These are phyloP conservation scores for Salix purpurea DNA, from an alignment of 345 rosid species.

Conservation along the genomic window DNA sequence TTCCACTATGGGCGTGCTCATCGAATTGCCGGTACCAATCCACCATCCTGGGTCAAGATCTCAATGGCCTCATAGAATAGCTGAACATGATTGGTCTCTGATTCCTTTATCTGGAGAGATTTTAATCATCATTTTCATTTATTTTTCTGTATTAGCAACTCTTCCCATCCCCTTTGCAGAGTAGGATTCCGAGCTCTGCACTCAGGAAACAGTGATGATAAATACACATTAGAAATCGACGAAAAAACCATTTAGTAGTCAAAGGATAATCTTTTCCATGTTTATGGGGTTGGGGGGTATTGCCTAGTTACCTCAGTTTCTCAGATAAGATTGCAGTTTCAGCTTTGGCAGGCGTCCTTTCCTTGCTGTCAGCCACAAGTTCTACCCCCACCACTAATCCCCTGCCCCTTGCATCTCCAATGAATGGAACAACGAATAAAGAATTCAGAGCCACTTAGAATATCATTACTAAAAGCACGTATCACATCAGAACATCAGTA, in stretches of 20 bases:
- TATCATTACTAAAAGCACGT: not conserved
- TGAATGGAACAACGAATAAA: slow-evolving; percentile 41
- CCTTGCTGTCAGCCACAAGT: slow-evolving; percentile 70
- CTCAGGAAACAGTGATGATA: not conserved
- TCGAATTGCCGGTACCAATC: not conserved
- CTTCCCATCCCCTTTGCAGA: slow-evolving; percentile 42
- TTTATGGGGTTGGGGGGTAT: not conserved
- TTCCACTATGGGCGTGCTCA: not conserved
- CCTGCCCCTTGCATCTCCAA: slow-evolving; percentile 92
- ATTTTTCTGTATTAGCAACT: not conserved
- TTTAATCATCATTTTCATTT: not conserved
- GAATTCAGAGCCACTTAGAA: not conserved
- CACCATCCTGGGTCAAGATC: not conserved
- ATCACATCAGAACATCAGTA: not conserved
- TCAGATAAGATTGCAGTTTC: slow-evolving; percentile 75
- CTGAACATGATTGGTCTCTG: not conserved
- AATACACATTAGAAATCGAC: not conserved
- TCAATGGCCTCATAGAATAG: not conserved
- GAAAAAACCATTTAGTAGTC: not conserved
- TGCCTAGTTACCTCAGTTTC: slow-evolving; percentile 61
- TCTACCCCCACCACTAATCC: slow-evolving; percentile 86
- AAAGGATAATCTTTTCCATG: not conserved
- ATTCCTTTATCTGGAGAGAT: not conserved
- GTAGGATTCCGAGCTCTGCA: slow-evolving; percentile 72
- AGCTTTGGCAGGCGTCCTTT: slow-evolving; percentile 82